These are phyloP conservation scores for Salvia splendens DNA, from an alignment of 257 asterid species.

Conservation along the genomic window DNA sequence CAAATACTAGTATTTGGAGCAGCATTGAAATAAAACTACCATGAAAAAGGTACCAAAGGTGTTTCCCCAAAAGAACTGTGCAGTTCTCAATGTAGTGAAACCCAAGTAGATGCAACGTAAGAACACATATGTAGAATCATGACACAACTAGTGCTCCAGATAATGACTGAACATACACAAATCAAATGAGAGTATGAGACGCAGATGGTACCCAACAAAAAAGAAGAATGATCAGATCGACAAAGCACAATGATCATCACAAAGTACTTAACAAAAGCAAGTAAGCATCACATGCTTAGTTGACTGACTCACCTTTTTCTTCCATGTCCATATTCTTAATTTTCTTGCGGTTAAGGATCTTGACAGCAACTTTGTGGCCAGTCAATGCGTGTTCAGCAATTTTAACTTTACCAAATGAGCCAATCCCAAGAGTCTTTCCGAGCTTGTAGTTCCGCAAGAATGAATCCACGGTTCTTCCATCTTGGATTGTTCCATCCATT, in stretches of 20 bases:
- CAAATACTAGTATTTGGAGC: too few relatives aligned
- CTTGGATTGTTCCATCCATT: constrained; percentile 71
- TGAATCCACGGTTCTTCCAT: constrained; percentile 60
- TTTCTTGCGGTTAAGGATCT: constrained; percentile 89
- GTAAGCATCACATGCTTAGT: constrained; percentile 17
- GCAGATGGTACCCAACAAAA: background rate
- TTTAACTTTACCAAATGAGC: constrained; percentile 91
- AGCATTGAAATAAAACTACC: constrained; percentile 1
- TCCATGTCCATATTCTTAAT: constrained; percentile 95
- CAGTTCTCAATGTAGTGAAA: constrained; percentile 19
- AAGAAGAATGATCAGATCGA: constrained; percentile 2
- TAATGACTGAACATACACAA: constrained; percentile 7
- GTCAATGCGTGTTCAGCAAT: constrained; percentile 84
- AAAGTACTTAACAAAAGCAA: background rate
- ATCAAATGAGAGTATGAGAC: constrained; percentile 4
- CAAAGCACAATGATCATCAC: background rate
- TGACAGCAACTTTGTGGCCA: constrained; percentile 86
- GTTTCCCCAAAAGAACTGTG: constrained; percentile 1
- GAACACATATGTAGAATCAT: background rate
- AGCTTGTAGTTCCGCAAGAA: constrained; percentile 82
- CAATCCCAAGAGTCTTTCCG: constrained; percentile 90
- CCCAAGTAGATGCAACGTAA: constrained; percentile 2
- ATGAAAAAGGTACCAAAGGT: constrained; percentile 1
- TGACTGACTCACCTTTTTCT: constrained; percentile 62
- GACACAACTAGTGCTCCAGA: background rate